Base-by-base conservation (phyloP, 345 rosid genomes). In the Corymbia maculata region DNA sequence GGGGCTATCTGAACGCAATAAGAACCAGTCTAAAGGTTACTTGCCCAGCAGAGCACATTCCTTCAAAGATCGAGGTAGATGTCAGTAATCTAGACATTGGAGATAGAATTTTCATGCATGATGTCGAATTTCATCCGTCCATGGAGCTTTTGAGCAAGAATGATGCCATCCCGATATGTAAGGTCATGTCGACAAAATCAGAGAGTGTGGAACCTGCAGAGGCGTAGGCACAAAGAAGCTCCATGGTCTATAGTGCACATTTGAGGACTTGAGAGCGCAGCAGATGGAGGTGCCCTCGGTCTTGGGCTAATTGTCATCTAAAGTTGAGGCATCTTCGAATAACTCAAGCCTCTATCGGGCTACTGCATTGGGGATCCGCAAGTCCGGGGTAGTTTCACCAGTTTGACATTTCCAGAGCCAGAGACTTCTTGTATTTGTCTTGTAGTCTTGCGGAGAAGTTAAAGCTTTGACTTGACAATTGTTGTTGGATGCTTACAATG, bases 1-100 rank as follows among this genome's bases (percentile, higher is more conserved):
- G 98, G 55, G 99, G 99, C 16, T 87, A 88, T 89, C 89, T 98
- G 79, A 92, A 90, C 87, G 87, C 85, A 89, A 89, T 96, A 88
- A 92, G 98, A 89, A 90, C 88, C 85, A 91, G 88, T 86, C 86
- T 98, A 85, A 96, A 90, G 79, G 94, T 91, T 88, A 87, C 93
- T 32, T 94, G 97, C 86, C 95, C 95, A 44, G 96, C 98, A 1
- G 99, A 96, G 87, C 94, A 92, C 89, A 93, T 98, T 86, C 99
- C 99, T 87, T 93, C 93, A 11, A 95, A 96, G 90, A 92, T 98
- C 26, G 97, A 98, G 92, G 95, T 97, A 80, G 99, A 98, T 42
- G 91, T 97, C 86, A 95, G 99, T 93, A 94, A 92, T 32, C 94
- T 98, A 49, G 99, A 96, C 89, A 90, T 95, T 52, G 99, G 92